Percentiles rank a stretch among this genome's conserved stretches.
Evolutionary conservation across 2,329 filamentous ascomycete species (phyloP).

Genomic region (Madurella mycetomatis): DNA sequence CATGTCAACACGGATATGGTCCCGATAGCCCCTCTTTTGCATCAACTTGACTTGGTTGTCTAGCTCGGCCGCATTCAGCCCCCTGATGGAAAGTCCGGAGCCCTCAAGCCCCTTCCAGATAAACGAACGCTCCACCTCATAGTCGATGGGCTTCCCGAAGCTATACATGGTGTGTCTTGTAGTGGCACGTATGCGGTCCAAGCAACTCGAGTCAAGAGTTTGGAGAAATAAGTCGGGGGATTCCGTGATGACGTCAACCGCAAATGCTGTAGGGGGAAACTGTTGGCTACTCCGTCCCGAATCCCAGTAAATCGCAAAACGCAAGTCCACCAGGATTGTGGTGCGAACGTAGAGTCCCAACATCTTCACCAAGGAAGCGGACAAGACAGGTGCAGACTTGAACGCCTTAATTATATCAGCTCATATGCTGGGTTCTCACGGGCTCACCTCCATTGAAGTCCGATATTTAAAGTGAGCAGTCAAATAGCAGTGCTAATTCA

Average conservation of each 20-base stretch:
- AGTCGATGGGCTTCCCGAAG: constrained; percentile 3
- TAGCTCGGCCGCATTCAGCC: constrained; percentile 3
- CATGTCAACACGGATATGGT: constrained; percentile 14
- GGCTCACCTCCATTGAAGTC: too few species aligned
- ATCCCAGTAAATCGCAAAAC: constrained; percentile 9
- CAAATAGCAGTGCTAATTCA: too few species aligned
- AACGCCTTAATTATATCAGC: too few species aligned
- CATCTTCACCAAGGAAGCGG: neutral
- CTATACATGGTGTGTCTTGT: constrained; percentile 1
- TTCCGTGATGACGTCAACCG: neutral
- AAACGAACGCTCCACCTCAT: constrained; percentile 10
- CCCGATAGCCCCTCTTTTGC: constrained; percentile 1
- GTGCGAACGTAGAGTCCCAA: neutral
- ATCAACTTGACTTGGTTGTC: constrained; percentile 8
- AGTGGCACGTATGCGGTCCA: constrained; percentile 9
- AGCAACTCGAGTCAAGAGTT: constrained; percentile 11
- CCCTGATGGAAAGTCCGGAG: neutral
- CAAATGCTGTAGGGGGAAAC: constrained; percentile 5
- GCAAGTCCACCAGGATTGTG: constrained; percentile 11
- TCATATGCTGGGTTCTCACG: too few species aligned
- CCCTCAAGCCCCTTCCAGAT: constrained; percentile 1
- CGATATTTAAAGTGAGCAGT: too few species aligned
- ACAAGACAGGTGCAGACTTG: neutral
- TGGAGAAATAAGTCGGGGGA: constrained; percentile 9
- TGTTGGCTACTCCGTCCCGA: neutral